These are phyloP conservation scores for Ogataea pini DNA, from an alignment of 805 yeast species.

Conservation along the genomic window DNA sequence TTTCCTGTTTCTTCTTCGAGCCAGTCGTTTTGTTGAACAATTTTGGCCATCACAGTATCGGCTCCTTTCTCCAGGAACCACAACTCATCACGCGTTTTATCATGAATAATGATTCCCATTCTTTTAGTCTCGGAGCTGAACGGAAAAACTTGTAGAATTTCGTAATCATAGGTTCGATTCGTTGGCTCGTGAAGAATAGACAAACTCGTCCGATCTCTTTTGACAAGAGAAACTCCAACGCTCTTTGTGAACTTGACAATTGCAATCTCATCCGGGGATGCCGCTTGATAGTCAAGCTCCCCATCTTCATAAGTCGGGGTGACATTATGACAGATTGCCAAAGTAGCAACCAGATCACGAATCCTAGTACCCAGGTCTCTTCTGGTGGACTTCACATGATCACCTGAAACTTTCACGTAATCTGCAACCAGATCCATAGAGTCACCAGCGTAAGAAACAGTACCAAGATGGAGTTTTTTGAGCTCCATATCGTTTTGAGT, in stretches of 20 bases:
- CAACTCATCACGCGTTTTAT: constrained; percentile 59
- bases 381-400: constrained; percentile 40
- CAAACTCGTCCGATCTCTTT: constrained; percentile 79
- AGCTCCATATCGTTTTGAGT: constrained; percentile 98
- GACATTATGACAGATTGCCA: constrained; percentile 96
- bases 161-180: constrained; percentile 53
- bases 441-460: constrained; percentile 89
- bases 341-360: constrained; percentile 74
- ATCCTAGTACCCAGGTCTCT: constrained; percentile 77
- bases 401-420: constrained; percentile 47
- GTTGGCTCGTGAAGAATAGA: constrained; percentile 64
- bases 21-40: constrained; percentile 91
- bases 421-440: constrained; percentile 85
- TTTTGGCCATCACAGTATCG: constrained; percentile 85
- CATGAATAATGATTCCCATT: constrained; percentile 87
- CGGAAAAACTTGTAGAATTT: constrained; percentile 84
- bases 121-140: constrained; percentile 94
- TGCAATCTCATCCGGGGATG: constrained; percentile 98
- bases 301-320: constrained; percentile 89
- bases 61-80: constrained; percentile 96
- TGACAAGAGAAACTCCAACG: constrained; percentile 78
- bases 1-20: constrained; percentile 95
- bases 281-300: constrained; percentile 85
- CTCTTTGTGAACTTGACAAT: constrained; percentile 87
- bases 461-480: constrained; percentile 88